phyloP scores from a whole-genome alignment of 169 alveolate species.

The Cryptosporidium baileyi region DNA sequence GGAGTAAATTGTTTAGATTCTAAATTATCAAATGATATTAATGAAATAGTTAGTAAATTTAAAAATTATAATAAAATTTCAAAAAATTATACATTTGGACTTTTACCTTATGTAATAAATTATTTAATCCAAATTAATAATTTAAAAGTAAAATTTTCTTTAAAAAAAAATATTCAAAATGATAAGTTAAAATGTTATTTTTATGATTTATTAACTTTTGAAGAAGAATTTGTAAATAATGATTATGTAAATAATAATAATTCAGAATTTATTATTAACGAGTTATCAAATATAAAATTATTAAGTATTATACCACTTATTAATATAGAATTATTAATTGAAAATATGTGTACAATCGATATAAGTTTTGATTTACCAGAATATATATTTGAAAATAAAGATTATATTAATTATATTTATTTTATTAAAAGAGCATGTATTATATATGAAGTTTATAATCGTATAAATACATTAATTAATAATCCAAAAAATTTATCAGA shows the following conservation, averaged over 20 bases:
- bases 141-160: neutral
- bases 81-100: neutral
- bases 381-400: neutral
- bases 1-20: constrained; percentile 14
- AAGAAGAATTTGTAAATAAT: neutral
- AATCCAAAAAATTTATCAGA: neutral
- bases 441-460: neutral
- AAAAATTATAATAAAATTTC: neutral
- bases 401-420: constrained; percentile 14
- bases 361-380: constrained; percentile 9
- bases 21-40: neutral
- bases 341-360: neutral
- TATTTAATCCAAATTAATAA: neutral
- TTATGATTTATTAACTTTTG: constrained; percentile 3
- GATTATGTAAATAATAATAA: neutral
- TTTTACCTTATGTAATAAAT: constrained; percentile 1
- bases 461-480: neutral
- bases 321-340: neutral
- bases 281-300: neutral
- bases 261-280: neutral
- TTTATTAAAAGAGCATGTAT: constrained; percentile 44
- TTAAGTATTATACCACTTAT: neutral
- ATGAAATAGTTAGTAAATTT: neutral
- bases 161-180: neutral
- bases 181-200: neutral